Conservation (phyloP, 768 basidiomycete species). For the Lactifluus pinguis region DNA sequence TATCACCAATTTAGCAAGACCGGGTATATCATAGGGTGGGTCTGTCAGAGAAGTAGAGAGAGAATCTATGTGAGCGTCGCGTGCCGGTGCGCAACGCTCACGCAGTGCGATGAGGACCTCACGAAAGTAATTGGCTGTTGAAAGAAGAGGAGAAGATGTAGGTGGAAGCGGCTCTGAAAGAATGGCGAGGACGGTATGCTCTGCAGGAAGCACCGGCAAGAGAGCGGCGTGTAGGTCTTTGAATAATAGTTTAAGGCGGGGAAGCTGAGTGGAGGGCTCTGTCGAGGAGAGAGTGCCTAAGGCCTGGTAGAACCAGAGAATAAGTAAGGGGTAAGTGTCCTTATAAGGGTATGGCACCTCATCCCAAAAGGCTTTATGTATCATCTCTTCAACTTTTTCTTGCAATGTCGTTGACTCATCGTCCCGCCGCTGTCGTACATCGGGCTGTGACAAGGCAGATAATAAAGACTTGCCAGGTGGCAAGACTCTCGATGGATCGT, state of each 20-base stretch:
- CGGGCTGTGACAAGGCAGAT: conserved; percentile 42
- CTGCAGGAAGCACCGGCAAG: conserved; percentile 47
- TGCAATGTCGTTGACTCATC: conserved; percentile 31
- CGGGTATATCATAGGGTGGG: conserved; percentile 19
- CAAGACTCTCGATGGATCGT: conserved; percentile 48
- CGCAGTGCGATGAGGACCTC: conserved; percentile 45
- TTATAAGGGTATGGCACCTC: conserved; percentile 36
- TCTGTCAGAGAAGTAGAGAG: conserved; percentile 32
- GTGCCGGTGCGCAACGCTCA: conserved; percentile 57
- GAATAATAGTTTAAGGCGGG: conserved; percentile 49
- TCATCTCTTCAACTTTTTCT: conserved; percentile 37
- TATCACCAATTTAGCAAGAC: conserved; percentile 40
- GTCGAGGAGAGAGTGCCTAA: conserved; percentile 45
- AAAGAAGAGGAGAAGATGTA: conserved; percentile 56
- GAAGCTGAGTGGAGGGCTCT: conserved; percentile 49
- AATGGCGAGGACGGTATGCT: conserved; percentile 40
- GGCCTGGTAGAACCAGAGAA: conserved; percentile 34
- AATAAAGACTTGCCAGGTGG: conserved; percentile 66
- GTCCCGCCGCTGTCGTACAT: conserved; percentile 11
- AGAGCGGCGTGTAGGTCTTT: conserved; percentile 43
- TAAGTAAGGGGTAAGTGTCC: not conserved
- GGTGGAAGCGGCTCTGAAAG: conserved; percentile 56
- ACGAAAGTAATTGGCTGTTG: conserved; percentile 43
- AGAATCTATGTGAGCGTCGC: conserved; percentile 46
- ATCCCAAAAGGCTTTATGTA: conserved; percentile 66